These are phyloP conservation scores for Septoria linicola DNA, from an alignment of 2,329 filamentous ascomycete species.

Conservation along the genomic window DNA sequence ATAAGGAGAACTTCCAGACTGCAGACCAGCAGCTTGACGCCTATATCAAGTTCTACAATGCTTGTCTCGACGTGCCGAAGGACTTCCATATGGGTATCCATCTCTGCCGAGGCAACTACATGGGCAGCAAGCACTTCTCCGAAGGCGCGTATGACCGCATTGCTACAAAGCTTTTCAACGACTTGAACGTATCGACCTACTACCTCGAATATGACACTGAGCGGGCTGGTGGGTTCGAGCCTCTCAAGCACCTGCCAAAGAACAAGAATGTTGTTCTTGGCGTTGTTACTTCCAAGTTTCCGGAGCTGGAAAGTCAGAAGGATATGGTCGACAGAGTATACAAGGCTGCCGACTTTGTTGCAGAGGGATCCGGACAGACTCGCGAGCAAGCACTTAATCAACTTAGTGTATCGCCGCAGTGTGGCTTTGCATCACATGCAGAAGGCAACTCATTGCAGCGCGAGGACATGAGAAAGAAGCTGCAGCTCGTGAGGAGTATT, in stretches of 20 bases:
- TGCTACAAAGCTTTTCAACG: constrained; percentile 40
- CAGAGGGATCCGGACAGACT: constrained; percentile 60
- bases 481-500: constrained; percentile 67
- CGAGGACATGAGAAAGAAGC: constrained; percentile 71
- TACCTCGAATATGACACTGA: constrained; percentile 49
- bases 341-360: constrained; percentile 63
- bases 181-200: constrained; percentile 39
- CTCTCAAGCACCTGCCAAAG: constrained; percentile 46
- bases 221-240: constrained; percentile 50
- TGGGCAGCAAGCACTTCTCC: constrained; percentile 48
- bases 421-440: constrained; percentile 63
- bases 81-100: constrained; percentile 78
- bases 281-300: constrained; percentile 49
- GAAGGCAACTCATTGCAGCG: constrained; percentile 60
- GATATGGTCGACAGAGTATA: constrained; percentile 50
- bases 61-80: constrained; percentile 57
- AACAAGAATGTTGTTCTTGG: constrained; percentile 51
- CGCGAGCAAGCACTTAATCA: constrained; percentile 67
- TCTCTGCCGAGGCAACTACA: constrained; percentile 59
- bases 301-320: constrained; percentile 47
- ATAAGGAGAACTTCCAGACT: constrained; percentile 65
- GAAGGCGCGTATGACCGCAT: constrained; percentile 51
- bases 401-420: constrained; percentile 66
- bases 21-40: constrained; percentile 70
- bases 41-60: constrained; percentile 76